Evolutionary conservation across 768 basidiomycete species (phyloP), one percentile per base, ranked within the genome.

Genomic region (Mycena amicta): DNA sequence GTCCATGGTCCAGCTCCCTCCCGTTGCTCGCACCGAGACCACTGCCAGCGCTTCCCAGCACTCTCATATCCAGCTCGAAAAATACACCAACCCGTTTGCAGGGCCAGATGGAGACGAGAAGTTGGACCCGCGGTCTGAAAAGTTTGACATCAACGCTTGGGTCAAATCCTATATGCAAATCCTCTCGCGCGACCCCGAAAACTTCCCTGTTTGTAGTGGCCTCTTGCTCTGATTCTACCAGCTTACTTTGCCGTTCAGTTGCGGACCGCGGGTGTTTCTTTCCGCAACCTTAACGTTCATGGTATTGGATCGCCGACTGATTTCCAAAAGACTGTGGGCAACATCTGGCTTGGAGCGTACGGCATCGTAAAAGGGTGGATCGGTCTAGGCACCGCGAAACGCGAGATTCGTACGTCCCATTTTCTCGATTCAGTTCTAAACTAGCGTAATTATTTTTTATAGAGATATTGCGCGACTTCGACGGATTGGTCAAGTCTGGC

Each of bases 401-500:
- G 59, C 58, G 59, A 63, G 46, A 63, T 63, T n/a, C 62, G 62
- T 63, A 18, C 46, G 62, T n/a, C 16, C 6, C n/a, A n/a, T n/a
- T n/a, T n/a, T n/a, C n/a, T n/a, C 8, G 25, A 5, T 37, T 25
- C 18, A 27, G 6, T 18, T 37, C 13, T 25, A 4, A 41, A 28
- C 30, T 61, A 4, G 56, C 30, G 6, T 18, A 2, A 4, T 13
- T 1, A 29, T 26, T 45, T 23, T 23, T 8, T 15, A 15, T 16
- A 50, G 66, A 73, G 49, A 81, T 84, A 51, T 71, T 85, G 33
- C 71, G 77, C 25, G 72, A 72, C 46, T 79, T 84, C 46, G 78
- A 81, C 23, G 83, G 81, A 18, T 63, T 77, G 3, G 66, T 83
- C 5, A 74, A 75, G 33, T 71, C 78, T 0, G 82, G 82, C 18